Evolutionary conservation across 2,329 filamentous ascomycete genomes (phyloP), one percentile per base, ranked within the genome.

Genomic region (Colletotrichum camelliae): DNA sequence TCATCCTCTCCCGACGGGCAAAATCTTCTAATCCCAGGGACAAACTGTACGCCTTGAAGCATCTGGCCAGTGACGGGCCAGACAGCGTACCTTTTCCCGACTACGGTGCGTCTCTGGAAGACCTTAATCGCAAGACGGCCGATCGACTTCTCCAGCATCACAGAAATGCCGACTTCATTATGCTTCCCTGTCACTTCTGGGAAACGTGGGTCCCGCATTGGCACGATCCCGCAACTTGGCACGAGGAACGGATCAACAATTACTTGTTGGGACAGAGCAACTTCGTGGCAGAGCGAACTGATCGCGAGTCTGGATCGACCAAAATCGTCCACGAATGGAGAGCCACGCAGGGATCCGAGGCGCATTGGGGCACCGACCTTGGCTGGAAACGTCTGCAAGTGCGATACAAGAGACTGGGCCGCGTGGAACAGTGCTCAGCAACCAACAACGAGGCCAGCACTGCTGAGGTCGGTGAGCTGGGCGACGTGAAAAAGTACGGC

Each of bases 331-430:
- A 13, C n/a, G 6, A 16, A 2, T 55, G 52, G 52, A 13, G 12
- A 4, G n/a, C 52, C 6, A 55, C 52, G 13, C 10, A 7, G n/a
- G 3, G 6, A 1, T 24, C 52, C 24, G 5, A 2, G 18, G 24
- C 24, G 5, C 4, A 24, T 55, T 27, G 24, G n/a, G 7, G 4
- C n/a, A 27, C 4, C 21, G 7, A 0, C 0, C 5, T 1, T 16
- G 48, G 12, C 4, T 1, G 48, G 4, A 43, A 2, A n/a, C 37
- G 4, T 1, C 24, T 55, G 13, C 9, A 27, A 24, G 48, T 55
- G 4, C 48, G 48, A 24, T 55, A 4, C 52, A 55, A 55, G 24
- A 55, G 52, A 8, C n/a, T 55, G 13, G 52, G 52, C 21, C 52
- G 52, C 5, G 13, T 55, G 13, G 24, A 55, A 2, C 21, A 55